These are phyloP conservation scores for Nyctanthes arbortristis DNA, from an alignment of 257 asterid genomes.

Conservation along the genomic window DNA sequence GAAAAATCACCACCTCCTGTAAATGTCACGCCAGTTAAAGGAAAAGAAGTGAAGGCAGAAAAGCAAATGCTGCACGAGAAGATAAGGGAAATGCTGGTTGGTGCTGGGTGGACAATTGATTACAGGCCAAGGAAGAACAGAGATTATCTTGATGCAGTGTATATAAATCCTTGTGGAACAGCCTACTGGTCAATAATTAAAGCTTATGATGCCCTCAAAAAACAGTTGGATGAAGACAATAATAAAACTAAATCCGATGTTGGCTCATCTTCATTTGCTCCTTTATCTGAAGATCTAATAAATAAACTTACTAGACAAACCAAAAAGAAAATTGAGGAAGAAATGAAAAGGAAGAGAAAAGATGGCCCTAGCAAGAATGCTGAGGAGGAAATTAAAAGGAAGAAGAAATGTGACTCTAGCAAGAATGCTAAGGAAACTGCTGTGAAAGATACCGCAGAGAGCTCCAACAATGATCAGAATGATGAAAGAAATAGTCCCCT, in stretches of 20 bases:
- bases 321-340: constrained; percentile 79
- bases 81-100: constrained; percentile 80
- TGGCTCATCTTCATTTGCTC: constrained; percentile 59
- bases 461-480: neutral
- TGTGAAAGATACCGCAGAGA: neutral
- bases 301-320: constrained; percentile 90
- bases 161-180: constrained; percentile 86
- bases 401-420: too few relatives aligned
- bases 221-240: constrained; percentile 59
- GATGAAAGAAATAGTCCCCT: neutral
- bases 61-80: constrained; percentile 85
- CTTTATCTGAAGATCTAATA: constrained; percentile 72
- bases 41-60: constrained; percentile 61
- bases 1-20: constrained; percentile 22
- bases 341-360: constrained; percentile 71
- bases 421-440: neutral
- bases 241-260: constrained; percentile 40
- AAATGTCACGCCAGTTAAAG: constrained; percentile 40
- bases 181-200: constrained; percentile 96
- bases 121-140: constrained; percentile 92
- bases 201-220: constrained; percentile 93
- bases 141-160: constrained; percentile 95
- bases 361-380: constrained; percentile 3
- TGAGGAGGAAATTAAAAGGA: too few relatives aligned
- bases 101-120: constrained; percentile 93